Evolutionary conservation across 208 protist species (phyloP).

Genomic region (Angomonas ambiguus): DNA sequence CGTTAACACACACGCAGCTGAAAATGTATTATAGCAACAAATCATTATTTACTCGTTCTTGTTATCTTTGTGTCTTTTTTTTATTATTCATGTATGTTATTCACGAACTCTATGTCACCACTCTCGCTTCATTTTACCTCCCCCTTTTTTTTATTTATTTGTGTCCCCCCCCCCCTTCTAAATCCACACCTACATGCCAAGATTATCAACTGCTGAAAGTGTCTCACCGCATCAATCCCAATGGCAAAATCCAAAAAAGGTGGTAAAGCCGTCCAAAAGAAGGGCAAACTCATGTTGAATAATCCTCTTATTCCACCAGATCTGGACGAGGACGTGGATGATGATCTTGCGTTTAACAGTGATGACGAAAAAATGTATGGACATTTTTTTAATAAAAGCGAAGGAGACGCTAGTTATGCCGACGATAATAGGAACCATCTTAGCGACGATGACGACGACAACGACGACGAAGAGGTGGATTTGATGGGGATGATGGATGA

Average conservation of each 20-base stretch:
- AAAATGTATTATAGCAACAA: neutral
- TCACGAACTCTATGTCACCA: neutral
- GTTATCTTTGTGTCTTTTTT: neutral
- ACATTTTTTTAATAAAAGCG: constrained; percentile 57
- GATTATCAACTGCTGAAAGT: no score
- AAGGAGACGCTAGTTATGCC: constrained; percentile 10
- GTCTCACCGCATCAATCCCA: constrained; percentile 4
- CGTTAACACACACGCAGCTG: neutral
- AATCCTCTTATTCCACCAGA: constrained; percentile 83
- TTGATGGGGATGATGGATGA: constrained; percentile 82
- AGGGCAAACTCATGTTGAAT: constrained; percentile 62
- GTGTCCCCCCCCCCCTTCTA: neutral
- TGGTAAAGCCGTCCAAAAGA: constrained; percentile 28
- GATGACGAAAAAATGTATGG: constrained; percentile 88
- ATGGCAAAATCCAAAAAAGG: constrained; percentile 5
- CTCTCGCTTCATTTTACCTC: constrained; percentile 8
- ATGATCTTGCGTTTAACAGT: constrained; percentile 89
- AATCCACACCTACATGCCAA: no score
- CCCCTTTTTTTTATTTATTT: constrained; percentile 1
- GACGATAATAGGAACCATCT: neutral
- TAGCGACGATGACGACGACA: constrained; percentile 45
- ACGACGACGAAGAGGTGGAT: constrained; percentile 76
- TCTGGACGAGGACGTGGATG: constrained; percentile 88
- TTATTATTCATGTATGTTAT: neutral
- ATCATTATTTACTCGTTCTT: neutral